Percentiles rank a stretch among this genome's conserved stretches.
These are phyloP conservation scores for Tulasnella sp. DNA, from an alignment of 768 basidiomycete genomes.

Conservation along the genomic window DNA sequence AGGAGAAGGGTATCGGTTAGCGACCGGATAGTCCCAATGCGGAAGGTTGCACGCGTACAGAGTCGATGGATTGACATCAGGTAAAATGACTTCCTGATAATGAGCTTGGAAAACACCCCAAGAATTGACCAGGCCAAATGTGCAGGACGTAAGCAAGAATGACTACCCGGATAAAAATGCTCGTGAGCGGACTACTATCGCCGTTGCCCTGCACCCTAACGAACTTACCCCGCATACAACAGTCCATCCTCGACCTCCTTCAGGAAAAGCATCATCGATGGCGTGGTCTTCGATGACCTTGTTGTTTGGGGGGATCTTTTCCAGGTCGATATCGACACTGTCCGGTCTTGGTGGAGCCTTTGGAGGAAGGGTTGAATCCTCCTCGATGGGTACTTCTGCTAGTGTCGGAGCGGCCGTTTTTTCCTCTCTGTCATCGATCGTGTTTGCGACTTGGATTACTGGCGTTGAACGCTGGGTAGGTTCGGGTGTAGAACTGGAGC, in stretches of 20 bases:
- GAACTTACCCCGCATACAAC: constrained; percentile 15
- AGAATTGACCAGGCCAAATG: constrained; percentile 18
- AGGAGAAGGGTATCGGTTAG: neutral
- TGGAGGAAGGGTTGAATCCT: neutral
- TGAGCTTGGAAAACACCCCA: constrained; percentile 18
- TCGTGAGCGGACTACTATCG: neutral
- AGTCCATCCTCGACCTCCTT: constrained; percentile 15
- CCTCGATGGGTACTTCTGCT: neutral
- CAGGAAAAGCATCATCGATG: constrained; percentile 11
- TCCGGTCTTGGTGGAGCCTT: neutral
- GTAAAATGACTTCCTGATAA: constrained; percentile 12
- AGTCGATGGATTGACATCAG: constrained; percentile 11
- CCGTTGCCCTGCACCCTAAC: neutral
- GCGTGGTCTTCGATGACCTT: constrained; percentile 10
- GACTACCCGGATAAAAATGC: neutral
- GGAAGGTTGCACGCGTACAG: constrained; percentile 18
- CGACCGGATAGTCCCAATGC: no score
- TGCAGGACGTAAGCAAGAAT: constrained; percentile 1
- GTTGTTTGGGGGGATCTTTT: constrained; percentile 1
- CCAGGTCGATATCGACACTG: constrained; percentile 9
- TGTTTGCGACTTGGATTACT: neutral
- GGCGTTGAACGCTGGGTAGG: neutral
- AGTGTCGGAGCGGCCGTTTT: neutral
- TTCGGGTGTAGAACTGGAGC: neutral
- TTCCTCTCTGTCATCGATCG: neutral